These are phyloP conservation scores for Globisporangium abappressorium DNA, from an alignment of 352 stramenopile genomes.

Conservation along the genomic window DNA sequence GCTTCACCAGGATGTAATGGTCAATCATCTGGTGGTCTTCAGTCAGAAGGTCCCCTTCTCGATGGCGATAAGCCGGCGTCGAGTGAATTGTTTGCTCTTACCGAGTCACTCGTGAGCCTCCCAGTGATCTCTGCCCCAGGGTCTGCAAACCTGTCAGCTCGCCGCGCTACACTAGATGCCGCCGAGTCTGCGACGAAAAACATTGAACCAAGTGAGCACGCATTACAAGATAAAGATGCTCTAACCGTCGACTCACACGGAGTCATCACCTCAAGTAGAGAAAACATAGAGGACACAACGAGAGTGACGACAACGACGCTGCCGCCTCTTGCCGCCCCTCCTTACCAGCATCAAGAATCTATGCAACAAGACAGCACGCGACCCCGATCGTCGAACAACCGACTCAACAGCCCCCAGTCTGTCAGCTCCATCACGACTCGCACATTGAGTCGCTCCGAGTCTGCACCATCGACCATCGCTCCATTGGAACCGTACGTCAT, in stretches of 20 bases:
- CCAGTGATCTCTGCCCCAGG: not conserved
- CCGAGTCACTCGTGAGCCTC: not conserved
- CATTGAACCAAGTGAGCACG: not conserved
- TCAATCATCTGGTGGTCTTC: not conserved
- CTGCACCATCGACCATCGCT: constrained; percentile 35
- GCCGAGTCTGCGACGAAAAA: not conserved
- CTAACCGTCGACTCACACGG: too few relatives aligned
- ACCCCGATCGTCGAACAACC: not conserved
- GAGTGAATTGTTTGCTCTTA: constrained; percentile 2
- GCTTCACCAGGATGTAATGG: too few relatives aligned
- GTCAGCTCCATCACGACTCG: not conserved
- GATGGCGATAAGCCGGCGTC: not conserved
- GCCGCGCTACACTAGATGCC: not conserved
- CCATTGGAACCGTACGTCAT: constrained; percentile 7
- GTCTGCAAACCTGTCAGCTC: not conserved
- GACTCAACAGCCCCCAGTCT: not conserved
- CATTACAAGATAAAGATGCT: not conserved
- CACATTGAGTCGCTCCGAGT: constrained; percentile 38
- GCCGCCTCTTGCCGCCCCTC: not conserved
- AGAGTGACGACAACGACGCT: not conserved
- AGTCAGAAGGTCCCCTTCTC: not conserved
- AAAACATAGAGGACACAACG: not conserved
- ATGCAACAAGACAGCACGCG: not conserved
- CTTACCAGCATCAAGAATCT: not conserved
- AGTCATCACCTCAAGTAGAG: not conserved